phyloP scores from a whole-genome alignment of 345 rosid species.

The Corchorus capsularis region DNA sequence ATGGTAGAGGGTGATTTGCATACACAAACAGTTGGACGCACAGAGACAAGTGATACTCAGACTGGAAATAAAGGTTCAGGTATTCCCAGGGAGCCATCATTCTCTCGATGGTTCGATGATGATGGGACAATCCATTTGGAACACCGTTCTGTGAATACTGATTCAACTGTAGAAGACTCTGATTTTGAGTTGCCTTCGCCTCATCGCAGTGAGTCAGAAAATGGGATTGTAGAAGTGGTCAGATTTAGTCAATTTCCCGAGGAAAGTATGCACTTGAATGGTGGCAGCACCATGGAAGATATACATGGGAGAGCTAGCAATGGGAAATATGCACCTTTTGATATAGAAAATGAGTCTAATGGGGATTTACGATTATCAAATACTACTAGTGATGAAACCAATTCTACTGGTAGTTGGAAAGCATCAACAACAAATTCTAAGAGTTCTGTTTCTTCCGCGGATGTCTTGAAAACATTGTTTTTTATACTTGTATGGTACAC shows the following conservation, averaged over 20 bases:
- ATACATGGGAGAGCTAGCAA: constrained; percentile 33
- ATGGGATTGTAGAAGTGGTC: constrained; percentile 26
- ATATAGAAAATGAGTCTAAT: constrained; percentile 56
- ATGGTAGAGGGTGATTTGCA: constrained; percentile 36
- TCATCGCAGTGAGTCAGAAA: constrained; percentile 32
- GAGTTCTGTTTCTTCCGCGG: constrained; percentile 56
- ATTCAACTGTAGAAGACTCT: constrained; percentile 25
- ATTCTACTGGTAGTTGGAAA: constrained; percentile 30
- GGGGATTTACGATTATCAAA: constrained; percentile 39
- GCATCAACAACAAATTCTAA: constrained; percentile 36
- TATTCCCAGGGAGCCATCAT: constrained; percentile 44
- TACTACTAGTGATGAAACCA: constrained; percentile 35
- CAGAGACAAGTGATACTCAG: constrained; percentile 17
- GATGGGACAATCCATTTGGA: constrained; percentile 30
- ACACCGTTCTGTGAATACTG: constrained; percentile 17
- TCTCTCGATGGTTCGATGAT: constrained; percentile 43
- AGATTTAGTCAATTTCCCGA: constrained; percentile 34
- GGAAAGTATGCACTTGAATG: constrained; percentile 49
- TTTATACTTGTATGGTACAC: constrained; percentile 98
- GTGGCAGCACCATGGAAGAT: constrained; percentile 32
- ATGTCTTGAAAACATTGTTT: constrained; percentile 86
- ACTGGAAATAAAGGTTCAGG: constrained; percentile 29
- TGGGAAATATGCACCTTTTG: constrained; percentile 51
- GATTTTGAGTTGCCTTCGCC: constrained; percentile 40
- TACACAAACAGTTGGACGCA: constrained; percentile 24